Evolutionary conservation across 176 grass and related monocot species (phyloP), one percentile per base, ranked within the genome.

Genomic region (Lolium perenne): DNA sequence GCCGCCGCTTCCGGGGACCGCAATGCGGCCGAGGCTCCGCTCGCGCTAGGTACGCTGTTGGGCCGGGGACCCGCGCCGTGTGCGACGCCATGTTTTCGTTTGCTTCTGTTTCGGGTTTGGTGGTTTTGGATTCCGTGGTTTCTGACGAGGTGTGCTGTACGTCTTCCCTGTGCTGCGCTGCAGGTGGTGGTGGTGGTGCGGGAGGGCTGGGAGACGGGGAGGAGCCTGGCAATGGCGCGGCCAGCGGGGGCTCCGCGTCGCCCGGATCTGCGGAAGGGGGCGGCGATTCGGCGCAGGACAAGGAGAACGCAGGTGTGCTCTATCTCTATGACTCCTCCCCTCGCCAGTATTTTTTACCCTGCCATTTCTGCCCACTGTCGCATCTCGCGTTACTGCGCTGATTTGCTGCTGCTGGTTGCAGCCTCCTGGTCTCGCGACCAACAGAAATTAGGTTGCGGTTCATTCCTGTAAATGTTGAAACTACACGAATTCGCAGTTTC

Each of bases 241-340:
- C 29, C 26, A 81, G 70, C 41, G 89, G 68, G 45, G 59, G 58
- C 41, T 59, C 60, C 7, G 51, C 77, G 29, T 46, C 45, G 45
- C 41, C 16, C 61, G 89, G 82, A 91, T 88, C 86, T 88, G 77
- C 62, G 82, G 57, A 40, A 46, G 89, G 29, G 62, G 62, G 7
- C 20, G 53, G 10, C 43, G 20, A 26, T 25, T 81, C 25, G 9
- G 29, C 25, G 45, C 45, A 85, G 43, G 29, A 15, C 76, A 88
- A 56, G 32, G 32, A 38, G 21, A 1, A 13, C 46, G 62, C 51
- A 63, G 90, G 90, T 85, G 50, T 71, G 64, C 45, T 47, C 43
- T 29, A 29, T 29, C 29, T 29, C 29, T 26, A 16, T 50, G 32
- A 2, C 71, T 7, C 71, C 16, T 65, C 62, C 22, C 53, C 6